Percentiles rank a stretch among this genome's conserved stretches.
phyloP scores from a whole-genome alignment of 306 rosid species.

The Cucurbita pepo region DNA sequence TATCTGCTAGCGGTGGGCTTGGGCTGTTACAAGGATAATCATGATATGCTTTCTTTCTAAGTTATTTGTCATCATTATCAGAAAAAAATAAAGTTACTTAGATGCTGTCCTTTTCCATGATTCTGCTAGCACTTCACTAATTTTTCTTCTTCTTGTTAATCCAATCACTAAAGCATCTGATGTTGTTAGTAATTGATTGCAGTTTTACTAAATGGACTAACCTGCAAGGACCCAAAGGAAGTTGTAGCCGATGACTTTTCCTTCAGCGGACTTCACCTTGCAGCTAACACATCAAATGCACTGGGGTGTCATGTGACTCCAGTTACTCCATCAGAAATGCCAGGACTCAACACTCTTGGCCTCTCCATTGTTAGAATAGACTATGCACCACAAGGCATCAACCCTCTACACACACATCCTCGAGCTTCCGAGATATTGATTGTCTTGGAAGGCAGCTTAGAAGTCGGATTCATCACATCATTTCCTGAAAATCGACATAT shows the following conservation, averaged over 20 bases:
- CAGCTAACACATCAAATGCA: conserved; percentile 21
- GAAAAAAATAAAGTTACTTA: not conserved
- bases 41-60: not conserved
- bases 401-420: conserved; percentile 40
- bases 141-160: not conserved
- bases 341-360: conserved; percentile 30
- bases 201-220: conserved; percentile 17
- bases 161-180: not conserved
- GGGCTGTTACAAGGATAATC: not conserved
- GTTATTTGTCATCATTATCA: not conserved
- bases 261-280: conserved; percentile 15
- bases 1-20: no score
- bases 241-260: conserved; percentile 19
- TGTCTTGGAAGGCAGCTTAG: conserved; percentile 23
- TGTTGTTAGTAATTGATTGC: not conserved
- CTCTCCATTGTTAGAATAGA: conserved; percentile 22
- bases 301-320: conserved; percentile 21
- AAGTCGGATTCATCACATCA: conserved; percentile 26
- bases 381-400: conserved; percentile 21
- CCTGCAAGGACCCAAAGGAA: conserved; percentile 21
- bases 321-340: conserved; percentile 17
- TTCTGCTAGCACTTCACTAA: not conserved
- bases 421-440: conserved; percentile 28
- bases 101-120: not conserved
- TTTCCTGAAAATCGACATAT: conserved; percentile 19